These are phyloP conservation scores for Lactifluus subvellereus DNA, from an alignment of 768 basidiomycete species.

Conservation along the genomic window DNA sequence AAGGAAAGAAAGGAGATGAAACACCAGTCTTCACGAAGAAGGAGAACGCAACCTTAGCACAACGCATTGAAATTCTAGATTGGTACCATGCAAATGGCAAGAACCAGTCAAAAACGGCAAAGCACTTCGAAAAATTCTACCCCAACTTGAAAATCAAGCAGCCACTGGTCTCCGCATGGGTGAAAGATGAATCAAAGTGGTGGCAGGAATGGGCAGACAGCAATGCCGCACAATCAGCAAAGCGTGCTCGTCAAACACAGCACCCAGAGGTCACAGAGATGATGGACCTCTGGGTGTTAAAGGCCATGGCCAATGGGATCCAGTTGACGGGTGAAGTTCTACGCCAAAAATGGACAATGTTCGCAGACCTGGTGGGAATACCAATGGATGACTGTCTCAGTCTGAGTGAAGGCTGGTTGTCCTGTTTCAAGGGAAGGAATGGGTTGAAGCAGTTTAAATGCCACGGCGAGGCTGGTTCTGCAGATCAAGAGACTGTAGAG, in stretches of 20 bases:
- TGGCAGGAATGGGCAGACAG: not conserved
- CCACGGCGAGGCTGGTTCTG: not conserved
- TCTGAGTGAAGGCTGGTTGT: not conserved
- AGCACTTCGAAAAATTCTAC: not conserved
- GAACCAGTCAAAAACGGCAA: not conserved
- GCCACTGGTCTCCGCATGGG: no score
- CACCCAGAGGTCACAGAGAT: not conserved
- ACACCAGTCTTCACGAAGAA: not conserved
- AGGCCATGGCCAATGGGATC: not conserved
- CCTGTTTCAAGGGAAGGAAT: not conserved
- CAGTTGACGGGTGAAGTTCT: not conserved
- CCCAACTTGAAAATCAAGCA: not conserved
- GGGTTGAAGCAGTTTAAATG: not conserved
- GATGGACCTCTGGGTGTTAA: not conserved
- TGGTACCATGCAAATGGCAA: not conserved
- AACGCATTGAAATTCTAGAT: not conserved
- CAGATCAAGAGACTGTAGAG: not conserved
- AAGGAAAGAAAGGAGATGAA: not conserved
- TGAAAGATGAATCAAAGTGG: not conserved
- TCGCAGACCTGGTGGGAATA: not conserved
- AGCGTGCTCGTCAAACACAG: not conserved
- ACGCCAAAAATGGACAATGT: not conserved
- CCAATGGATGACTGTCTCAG: not conserved
- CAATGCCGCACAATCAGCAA: not conserved
- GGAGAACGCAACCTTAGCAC: not conserved